Base-by-base conservation (phyloP, 176 grass and related monocot genomes). In the Oryza officinalis region DNA sequence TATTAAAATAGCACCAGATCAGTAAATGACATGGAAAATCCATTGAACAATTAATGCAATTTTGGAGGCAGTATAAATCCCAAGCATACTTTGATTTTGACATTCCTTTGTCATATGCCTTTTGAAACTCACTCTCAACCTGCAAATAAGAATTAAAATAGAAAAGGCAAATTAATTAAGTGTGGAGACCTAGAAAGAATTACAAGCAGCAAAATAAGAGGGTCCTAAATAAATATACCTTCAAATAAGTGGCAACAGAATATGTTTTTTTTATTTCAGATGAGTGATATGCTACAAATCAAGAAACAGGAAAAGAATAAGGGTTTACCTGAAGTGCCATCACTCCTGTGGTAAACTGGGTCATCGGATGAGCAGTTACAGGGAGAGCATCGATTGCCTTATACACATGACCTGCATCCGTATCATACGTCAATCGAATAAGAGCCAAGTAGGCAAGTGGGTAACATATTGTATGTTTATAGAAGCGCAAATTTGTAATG, bases 111-210 rank as follows among this genome's bases (percentile, higher is more conserved):
- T 98, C 91, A 18, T 96, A 98, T 75, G 96, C 91, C 63, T 98
- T 98, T 84, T 95, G 91, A 87, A 98, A 98, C 92, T 98, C 96
- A 41, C 96, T 98, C 27, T 98, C 96, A 80, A 98, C 96, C 93
- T 98, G 86, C 70, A 87, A 87, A 52, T 25, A 25, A 72, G 72
- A 49, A 31, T 74, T 71, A 65, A 74, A 88, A 83, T 43, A 81
- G 43, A 30, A 76, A 45, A 46, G 10, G 5, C 77, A 38, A 67
- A 54, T 49, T 82, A 43, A 74, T 8, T 79, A 17, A 26, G 14
- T 74, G 61, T 38, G 8, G 20, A 78, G 74, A 22, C 20, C 23
- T 25, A 40, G 22, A 44, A 79, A 17, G 28, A 78, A 67, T 68
- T 77, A 3, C 0, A 27, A 59, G 79, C 30, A 66, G 5, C 23